These are phyloP conservation scores for Boechera stricta DNA, from an alignment of 345 rosid genomes.

Conservation along the genomic window DNA sequence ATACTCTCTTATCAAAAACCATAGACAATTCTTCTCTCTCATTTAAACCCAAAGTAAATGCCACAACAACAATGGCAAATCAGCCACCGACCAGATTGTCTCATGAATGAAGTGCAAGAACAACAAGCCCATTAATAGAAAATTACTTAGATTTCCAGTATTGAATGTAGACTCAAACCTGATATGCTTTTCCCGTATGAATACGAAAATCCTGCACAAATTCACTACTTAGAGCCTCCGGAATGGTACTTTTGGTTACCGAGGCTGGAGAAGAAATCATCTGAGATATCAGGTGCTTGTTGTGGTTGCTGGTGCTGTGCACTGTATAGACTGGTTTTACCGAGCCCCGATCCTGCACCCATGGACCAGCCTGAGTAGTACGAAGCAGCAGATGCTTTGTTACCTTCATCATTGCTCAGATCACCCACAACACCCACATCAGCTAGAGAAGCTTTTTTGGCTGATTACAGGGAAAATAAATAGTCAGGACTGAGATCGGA, in stretches of 20 bases:
- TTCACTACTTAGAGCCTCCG: constrained; percentile 66
- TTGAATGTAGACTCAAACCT: constrained; percentile 33
- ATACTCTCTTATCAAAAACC: constrained; percentile 26
- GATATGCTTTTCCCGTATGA: constrained; percentile 18
- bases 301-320: constrained; percentile 49
- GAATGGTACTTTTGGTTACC: constrained; percentile 68
- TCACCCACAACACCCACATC: constrained; percentile 86
- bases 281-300: constrained; percentile 47
- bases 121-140: constrained; percentile 18
- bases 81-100: constrained; percentile 39
- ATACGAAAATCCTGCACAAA: neutral
- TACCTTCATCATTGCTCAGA: constrained; percentile 68
- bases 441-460: constrained; percentile 88
- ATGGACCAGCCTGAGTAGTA: constrained; percentile 89
- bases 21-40: constrained; percentile 23
- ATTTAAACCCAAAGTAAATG: constrained; percentile 34
- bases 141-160: constrained; percentile 9
- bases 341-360: constrained; percentile 83
- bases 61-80: constrained; percentile 38
- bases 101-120: constrained; percentile 32
- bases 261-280: constrained; percentile 73
- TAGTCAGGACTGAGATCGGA: constrained; percentile 1
- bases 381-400: constrained; percentile 65
- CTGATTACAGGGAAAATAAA: constrained; percentile 56
- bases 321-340: constrained; percentile 61